Evolutionary conservation across 2,329 filamentous ascomycete genomes (phyloP).

Genomic region (Phoma sp.): DNA sequence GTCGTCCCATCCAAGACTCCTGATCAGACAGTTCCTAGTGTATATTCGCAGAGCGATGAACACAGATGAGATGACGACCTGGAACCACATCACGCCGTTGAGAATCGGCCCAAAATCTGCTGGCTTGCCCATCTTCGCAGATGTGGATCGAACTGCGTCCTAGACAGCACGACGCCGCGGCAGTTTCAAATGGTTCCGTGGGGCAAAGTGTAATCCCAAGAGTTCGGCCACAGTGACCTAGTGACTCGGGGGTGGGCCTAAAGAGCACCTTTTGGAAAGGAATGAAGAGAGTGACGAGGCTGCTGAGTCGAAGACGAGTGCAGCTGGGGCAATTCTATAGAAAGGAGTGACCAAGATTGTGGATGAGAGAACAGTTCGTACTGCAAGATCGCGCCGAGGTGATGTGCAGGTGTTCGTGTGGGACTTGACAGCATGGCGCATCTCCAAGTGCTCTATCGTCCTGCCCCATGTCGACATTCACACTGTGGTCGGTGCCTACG

Average conservation of each 20-base stretch:
- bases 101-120: conserved; percentile 31
- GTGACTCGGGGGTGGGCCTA: too few species aligned
- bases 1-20: conserved; percentile 39
- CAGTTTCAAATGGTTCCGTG: too few species aligned
- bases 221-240: too few species aligned
- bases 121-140: conserved; percentile 24
- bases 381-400: neutral
- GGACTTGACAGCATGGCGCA: conserved; percentile 1
- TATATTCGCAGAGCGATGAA: conserved; percentile 37
- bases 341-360: neutral
- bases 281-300: too few species aligned
- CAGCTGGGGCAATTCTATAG: too few species aligned
- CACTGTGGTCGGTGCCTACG: neutral
- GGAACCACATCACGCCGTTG: conserved; percentile 41
- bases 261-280: too few species aligned
- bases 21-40: conserved; percentile 35
- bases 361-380: neutral
- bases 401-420: neutral
- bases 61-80: conserved; percentile 30
- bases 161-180: neutral
- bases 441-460: neutral
- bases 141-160: neutral
- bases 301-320: too few species aligned
- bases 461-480: neutral
- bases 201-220: too few species aligned